Evolutionary conservation across 164 flowering plant genomes (phyloP).

Genomic region (Saururus chinensis): DNA sequence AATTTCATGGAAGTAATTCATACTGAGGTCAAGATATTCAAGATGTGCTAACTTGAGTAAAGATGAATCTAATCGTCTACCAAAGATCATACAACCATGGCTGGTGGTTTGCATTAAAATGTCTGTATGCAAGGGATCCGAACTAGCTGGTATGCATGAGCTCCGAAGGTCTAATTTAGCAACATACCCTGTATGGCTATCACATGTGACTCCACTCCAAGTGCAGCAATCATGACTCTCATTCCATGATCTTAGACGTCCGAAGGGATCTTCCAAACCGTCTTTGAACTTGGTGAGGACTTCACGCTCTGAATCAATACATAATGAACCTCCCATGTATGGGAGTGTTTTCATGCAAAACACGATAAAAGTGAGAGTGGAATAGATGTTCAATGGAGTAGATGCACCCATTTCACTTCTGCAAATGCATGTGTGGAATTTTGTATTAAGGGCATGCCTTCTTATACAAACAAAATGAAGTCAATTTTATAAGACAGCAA

Average conservation of each 20-base stretch:
- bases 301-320: background rate
- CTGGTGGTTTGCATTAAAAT: background rate
- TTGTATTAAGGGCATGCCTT: too few relatives aligned
- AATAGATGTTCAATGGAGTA: too few relatives aligned
- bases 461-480: too few relatives aligned
- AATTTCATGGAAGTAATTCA: background rate
- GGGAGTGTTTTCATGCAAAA: background rate
- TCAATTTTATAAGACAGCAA: too few relatives aligned
- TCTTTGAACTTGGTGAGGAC: constrained; percentile 2
- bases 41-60: background rate
- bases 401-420: too few relatives aligned
- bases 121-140: background rate
- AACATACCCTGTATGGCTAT: constrained; percentile 1
- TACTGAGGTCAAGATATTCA: background rate
- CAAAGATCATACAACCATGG: background rate
- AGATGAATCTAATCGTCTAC: background rate
- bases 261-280: background rate
- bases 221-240: constrained; percentile 3
- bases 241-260: background rate
- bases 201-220: constrained; percentile 1
- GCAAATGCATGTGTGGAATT: too few relatives aligned
- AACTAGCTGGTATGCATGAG: background rate
- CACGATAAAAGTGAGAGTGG: background rate
- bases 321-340: background rate
- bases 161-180: background rate